Percentiles rank a stretch among this genome's conserved stretches.
phyloP scores from a whole-genome alignment of 768 basidiomycete genomes.

The Tephrocybe rancida region DNA sequence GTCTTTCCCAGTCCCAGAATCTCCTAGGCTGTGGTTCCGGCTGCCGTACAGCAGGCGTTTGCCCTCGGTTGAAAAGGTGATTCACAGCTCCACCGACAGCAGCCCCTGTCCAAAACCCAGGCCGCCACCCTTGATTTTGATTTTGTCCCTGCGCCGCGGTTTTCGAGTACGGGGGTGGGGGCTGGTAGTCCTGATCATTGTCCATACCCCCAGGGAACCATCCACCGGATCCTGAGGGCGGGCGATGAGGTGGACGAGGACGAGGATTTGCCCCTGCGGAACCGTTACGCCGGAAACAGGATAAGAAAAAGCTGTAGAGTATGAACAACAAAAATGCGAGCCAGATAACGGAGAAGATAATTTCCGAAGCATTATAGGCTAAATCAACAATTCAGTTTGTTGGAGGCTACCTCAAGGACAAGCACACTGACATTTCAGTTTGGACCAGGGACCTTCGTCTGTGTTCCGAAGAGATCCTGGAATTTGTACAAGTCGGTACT shows the following conservation, averaged over 20 bases:
- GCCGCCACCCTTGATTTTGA: slow-evolving; percentile 46
- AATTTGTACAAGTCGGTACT: slow-evolving; percentile 79
- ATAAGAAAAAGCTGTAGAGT: slow-evolving; percentile 58
- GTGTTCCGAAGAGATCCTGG: slow-evolving; percentile 46
- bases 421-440: slow-evolving; percentile 28
- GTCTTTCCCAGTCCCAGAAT: slow-evolving; percentile 65
- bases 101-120: slow-evolving; percentile 89
- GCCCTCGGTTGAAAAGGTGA: slow-evolving; percentile 48
- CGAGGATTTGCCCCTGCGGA: slow-evolving; percentile 32
- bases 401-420: background rate
- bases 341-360: slow-evolving; percentile 63
- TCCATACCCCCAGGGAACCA: slow-evolving; percentile 56
- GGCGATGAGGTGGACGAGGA: slow-evolving; percentile 32
- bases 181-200: slow-evolving; percentile 37
- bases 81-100: slow-evolving; percentile 72
- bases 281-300: slow-evolving; percentile 45
- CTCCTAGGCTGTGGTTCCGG: slow-evolving; percentile 17
- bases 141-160: slow-evolving; percentile 23
- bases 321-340: slow-evolving; percentile 51
- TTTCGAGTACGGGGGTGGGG: slow-evolving; percentile 67
- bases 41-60: slow-evolving; percentile 6
- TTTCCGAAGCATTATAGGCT: slow-evolving; percentile 50
- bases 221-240: slow-evolving; percentile 44
- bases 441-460: slow-evolving; percentile 28
- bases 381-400: background rate